These are phyloP conservation scores for Kuraishia molischiana DNA, from an alignment of 805 yeast species.

Conservation along the genomic window DNA sequence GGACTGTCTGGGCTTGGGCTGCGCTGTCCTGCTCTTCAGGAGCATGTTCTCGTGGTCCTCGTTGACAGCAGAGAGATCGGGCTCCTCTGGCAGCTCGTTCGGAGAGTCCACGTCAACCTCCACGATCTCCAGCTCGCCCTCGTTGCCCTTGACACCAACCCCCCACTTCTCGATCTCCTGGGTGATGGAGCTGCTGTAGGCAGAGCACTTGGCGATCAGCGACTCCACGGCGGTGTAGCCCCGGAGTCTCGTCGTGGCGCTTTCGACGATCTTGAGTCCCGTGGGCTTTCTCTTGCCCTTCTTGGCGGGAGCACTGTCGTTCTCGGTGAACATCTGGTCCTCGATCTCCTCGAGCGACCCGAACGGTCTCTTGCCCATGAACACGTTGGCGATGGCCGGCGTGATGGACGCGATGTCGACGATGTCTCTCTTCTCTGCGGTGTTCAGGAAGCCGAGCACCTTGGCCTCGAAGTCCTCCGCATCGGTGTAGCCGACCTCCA, in stretches of 20 bases:
- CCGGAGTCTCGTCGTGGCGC: constrained; percentile 55
- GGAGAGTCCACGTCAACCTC: constrained; percentile 30
- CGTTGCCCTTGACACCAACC: constrained; percentile 53
- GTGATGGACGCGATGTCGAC: constrained; percentile 71
- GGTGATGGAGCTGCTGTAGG: constrained; percentile 63
- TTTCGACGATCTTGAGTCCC: constrained; percentile 70
- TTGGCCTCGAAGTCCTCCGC: constrained; percentile 44
- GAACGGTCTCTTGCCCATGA: constrained; percentile 69
- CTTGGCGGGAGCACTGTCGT: constrained; percentile 14
- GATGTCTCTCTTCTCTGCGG: constrained; percentile 64
- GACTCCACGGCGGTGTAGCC: constrained; percentile 95
- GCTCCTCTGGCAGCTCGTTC: constrained; percentile 3
- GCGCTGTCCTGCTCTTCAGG: neutral
- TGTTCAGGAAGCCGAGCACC: constrained; percentile 68
- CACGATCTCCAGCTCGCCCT: constrained; percentile 59
- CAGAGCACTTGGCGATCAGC: constrained; percentile 74
- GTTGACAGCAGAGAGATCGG: neutral
- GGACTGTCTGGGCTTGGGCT: neutral
- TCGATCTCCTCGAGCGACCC: constrained; percentile 47
- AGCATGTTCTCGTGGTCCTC: constrained; percentile 19
- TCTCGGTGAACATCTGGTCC: constrained; percentile 38
- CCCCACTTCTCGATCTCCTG: constrained; percentile 82
- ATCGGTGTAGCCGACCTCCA: neutral
- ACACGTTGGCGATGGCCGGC: constrained; percentile 50
- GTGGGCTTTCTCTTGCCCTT: constrained; percentile 38